These are phyloP conservation scores for Aspergillus versicolor DNA, from an alignment of 2,329 filamentous ascomycete genomes.

Conservation along the genomic window DNA sequence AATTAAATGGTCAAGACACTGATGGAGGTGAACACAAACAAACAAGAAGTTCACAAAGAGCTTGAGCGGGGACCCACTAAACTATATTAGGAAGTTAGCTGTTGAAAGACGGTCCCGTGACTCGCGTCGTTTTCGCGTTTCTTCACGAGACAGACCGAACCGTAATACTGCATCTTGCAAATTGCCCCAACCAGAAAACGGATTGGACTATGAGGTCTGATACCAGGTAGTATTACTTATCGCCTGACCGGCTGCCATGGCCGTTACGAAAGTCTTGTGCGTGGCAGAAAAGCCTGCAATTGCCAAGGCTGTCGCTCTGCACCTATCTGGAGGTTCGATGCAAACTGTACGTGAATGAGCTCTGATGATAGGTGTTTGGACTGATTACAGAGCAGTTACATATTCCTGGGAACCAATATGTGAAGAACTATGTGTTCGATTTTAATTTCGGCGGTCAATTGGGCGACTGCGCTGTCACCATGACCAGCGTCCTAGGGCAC, in stretches of 20 bases:
- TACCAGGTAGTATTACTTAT: background rate
- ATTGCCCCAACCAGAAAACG: background rate
- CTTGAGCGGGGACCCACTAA: constrained; percentile 2
- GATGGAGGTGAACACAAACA: background rate
- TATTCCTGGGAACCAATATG: constrained; percentile 68
- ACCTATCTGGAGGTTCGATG: constrained; percentile 75
- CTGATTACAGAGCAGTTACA: constrained; percentile 55
- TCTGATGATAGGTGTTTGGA: background rate
- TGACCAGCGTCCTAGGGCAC: constrained; percentile 92
- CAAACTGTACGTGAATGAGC: constrained; percentile 60
- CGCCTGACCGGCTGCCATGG: constrained; percentile 10
- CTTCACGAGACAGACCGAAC: background rate
- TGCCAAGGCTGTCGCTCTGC: constrained; percentile 86
- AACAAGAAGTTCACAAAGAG: constrained; percentile 4
- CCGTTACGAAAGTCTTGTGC: constrained; percentile 60
- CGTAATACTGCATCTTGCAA: background rate
- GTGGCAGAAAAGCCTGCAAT: constrained; percentile 92
- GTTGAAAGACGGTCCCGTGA: constrained; percentile 11
- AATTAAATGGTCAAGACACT: background rate
- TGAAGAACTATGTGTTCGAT: constrained; percentile 92
- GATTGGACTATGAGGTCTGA: background rate
- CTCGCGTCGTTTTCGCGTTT: constrained; percentile 22
- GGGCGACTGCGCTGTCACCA: constrained; percentile 81
- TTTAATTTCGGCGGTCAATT: constrained; percentile 81
- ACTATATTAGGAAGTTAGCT: background rate